phyloP scores from a whole-genome alignment of 192 early-diverging fungal genomes.

The Fimicolochytrium jonesii region DNA sequence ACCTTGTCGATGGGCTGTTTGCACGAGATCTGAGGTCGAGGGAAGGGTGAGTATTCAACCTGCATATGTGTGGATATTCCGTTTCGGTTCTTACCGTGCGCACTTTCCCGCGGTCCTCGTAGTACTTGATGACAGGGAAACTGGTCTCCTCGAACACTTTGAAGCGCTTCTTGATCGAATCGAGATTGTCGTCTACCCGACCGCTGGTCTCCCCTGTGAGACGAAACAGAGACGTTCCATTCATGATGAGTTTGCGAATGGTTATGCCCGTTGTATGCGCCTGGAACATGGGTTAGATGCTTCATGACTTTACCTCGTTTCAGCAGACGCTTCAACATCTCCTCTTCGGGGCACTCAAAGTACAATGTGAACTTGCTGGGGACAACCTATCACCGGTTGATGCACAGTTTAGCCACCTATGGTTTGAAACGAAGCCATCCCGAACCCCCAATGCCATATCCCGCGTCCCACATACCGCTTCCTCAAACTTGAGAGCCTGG shows the following conservation, averaged over 20 bases:
- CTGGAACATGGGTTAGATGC: no score
- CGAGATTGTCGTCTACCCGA: slow-evolving; percentile 90
- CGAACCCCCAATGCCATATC: not conserved
- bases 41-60: slow-evolving; percentile 46
- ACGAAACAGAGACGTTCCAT: no score
- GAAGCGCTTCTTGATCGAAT: slow-evolving; percentile 96
- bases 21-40: slow-evolving; percentile 25
- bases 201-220: slow-evolving; percentile 78
- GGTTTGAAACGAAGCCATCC: not conserved
- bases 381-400: slow-evolving; percentile 45
- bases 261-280: no score
- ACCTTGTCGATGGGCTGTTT: slow-evolving; percentile 28
- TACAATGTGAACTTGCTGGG: slow-evolving; percentile 74
- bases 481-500: slow-evolving; percentile 91
- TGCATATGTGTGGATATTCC: slow-evolving; percentile 28
- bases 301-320: slow-evolving; percentile 87
- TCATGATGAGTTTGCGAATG: no score
- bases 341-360: slow-evolving; percentile 94
- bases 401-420: not conserved
- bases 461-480: slow-evolving; percentile 55
- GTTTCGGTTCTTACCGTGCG: slow-evolving; percentile 50
- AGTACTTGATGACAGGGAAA: slow-evolving; percentile 88
- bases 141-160: slow-evolving; percentile 75
- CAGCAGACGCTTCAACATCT: slow-evolving; percentile 83
- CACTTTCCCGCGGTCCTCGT: slow-evolving; percentile 72